These are phyloP conservation scores for Gaertneriomyces semiglobifer DNA, from an alignment of 192 early-diverging fungal species.

Conservation along the genomic window DNA sequence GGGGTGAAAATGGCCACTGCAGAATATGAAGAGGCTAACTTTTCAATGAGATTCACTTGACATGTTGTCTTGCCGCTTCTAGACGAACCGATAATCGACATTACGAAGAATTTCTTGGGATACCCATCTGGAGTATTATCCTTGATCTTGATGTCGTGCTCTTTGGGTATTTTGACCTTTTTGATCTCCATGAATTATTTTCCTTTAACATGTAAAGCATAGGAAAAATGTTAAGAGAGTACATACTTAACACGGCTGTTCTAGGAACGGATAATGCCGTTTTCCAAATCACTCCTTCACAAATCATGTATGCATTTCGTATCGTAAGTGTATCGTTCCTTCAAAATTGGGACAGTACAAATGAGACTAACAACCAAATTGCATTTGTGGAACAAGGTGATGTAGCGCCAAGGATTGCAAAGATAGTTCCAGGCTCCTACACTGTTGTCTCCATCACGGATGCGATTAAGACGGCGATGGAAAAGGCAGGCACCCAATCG, in stretches of 20 bases:
- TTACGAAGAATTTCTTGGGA: neutral
- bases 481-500: neutral
- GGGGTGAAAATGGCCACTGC: neutral
- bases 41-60: neutral
- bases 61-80: neutral
- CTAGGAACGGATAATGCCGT: neutral
- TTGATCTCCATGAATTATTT: neutral
- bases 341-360: no score
- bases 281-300: neutral
- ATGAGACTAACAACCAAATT: no score
- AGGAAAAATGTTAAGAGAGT: neutral
- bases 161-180: neutral
- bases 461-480: neutral
- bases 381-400: no score
- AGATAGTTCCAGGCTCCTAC: no score
- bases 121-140: neutral
- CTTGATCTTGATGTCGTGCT: neutral
- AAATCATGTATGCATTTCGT: slow-evolving; percentile 4
- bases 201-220: neutral
- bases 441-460: neutral
- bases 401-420: no score
- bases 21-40: neutral
- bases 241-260: neutral
- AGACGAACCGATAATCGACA: no score
- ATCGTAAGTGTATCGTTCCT: slow-evolving; percentile 5